Base-by-base conservation (phyloP, 768 basidiomycete species). In the Boletus reticuloceps region DNA sequence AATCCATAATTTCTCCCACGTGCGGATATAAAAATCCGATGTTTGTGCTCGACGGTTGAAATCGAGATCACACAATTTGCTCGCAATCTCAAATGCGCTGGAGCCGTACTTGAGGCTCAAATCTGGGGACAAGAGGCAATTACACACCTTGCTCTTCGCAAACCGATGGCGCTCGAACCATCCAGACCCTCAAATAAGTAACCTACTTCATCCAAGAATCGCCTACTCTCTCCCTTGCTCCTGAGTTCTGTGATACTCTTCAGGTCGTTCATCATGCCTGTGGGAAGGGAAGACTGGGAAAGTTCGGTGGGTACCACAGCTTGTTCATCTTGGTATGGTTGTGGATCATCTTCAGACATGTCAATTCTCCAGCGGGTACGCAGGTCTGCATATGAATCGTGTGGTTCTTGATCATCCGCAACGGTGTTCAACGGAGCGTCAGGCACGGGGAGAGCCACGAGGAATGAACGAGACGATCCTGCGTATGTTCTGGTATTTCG, bases 101-200 rank as follows among this genome's bases (percentile, higher is more conserved):
- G 3, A 8, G 22, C 56, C 1, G 4, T 57, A 22, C 43, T 44
- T 65, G 12, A 52, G 44, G 19, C 43, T 9, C 13, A 13, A 29
- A 10, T 5, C 10, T 0, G 6, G 38, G 17, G 22, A 29, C 19
- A 31, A 22, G 9, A 22, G 16, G 34, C 29, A 39, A 13, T 2
- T 22, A 50, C 72, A 29, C 54, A 88, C 90, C 88, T 92, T 12
- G 86, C 81, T 59, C 89, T 78, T 47, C 84, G 78, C 25, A 92
- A 75, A 3, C 80, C 77, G 44, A 84, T 62, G 11, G 78, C 75
- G 16, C 77, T 79, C 16, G 74, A 74, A 11, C 69, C 61, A 27
- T 83, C 82, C 70, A 93, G 79, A 1, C 91, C 89, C 68, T 94
- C 91, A 57, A 92, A 88, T 6, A 93, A 71, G 70, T 92, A 94